Evolutionary conservation across 2,329 filamentous ascomycete genomes (phyloP).

Genomic region (Colletotrichum lupini): DNA sequence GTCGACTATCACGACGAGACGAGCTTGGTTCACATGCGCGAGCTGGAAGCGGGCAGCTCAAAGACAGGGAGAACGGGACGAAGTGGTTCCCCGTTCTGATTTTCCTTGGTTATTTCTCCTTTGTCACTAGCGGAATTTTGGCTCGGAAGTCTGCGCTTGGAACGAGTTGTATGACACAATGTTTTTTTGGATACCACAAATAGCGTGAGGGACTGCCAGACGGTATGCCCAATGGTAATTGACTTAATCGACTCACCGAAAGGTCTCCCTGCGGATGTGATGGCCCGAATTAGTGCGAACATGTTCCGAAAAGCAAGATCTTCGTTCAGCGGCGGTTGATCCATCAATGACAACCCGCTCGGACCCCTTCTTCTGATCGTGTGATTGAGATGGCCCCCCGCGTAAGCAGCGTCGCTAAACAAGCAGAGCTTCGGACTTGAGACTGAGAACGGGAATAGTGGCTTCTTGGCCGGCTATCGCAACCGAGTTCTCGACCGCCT

Average conservation of each 20-base stretch:
- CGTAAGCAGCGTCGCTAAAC: background rate
- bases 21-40: slow-evolving; percentile 44
- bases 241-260: background rate
- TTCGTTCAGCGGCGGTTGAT: no score
- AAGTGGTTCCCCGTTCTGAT: slow-evolving; percentile 25
- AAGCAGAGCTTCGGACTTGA: background rate
- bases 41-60: slow-evolving; percentile 36
- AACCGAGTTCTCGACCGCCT: background rate
- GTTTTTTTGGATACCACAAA: slow-evolving; percentile 18
- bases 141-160: background rate
- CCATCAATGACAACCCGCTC: background rate
- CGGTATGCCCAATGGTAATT: slow-evolving; percentile 3
- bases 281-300: background rate
- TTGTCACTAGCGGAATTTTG: background rate
- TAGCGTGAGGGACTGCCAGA: slow-evolving; percentile 8
- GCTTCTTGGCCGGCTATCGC: background rate
- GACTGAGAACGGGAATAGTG: background rate
- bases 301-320: background rate
- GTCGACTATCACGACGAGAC: slow-evolving; percentile 49
- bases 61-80: slow-evolving; percentile 21
- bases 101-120: background rate
- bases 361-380: background rate
- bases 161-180: slow-evolving; percentile 10
- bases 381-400: background rate
- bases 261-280: background rate